Evolutionary conservation across 2,329 filamentous ascomycete species (phyloP).

Genomic region (Aspergillus tanneri): DNA sequence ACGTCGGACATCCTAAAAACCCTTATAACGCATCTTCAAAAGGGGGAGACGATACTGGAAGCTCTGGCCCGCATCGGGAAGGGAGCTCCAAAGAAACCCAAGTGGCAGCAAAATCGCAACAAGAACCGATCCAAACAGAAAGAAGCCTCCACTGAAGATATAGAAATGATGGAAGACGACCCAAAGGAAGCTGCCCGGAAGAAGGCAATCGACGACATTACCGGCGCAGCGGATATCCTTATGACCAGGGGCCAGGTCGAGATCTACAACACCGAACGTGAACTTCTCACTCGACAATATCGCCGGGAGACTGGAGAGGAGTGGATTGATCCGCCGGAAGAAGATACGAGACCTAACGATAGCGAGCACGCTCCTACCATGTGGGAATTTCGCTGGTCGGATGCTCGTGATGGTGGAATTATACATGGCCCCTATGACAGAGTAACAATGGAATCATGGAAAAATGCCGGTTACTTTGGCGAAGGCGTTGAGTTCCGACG

Average conservation of each 20-base stretch:
- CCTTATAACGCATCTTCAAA: constrained; percentile 72
- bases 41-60: constrained; percentile 82
- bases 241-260: constrained; percentile 79
- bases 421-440: constrained; percentile 86
- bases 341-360: constrained; percentile 25
- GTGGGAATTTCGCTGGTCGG: constrained; percentile 94
- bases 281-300: constrained; percentile 79
- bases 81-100: constrained; percentile 57
- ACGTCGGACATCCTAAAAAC: constrained; percentile 70
- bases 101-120: constrained; percentile 62
- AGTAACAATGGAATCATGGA: constrained; percentile 85
- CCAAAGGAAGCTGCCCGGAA: constrained; percentile 68
- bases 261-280: constrained; percentile 88
- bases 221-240: constrained; percentile 83
- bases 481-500: constrained; percentile 76
- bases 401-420: constrained; percentile 75
- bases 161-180: constrained; percentile 73
- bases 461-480: constrained; percentile 86
- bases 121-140: constrained; percentile 51
- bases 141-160: constrained; percentile 47
- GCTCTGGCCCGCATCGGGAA: constrained; percentile 79
- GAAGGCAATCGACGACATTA: constrained; percentile 75
- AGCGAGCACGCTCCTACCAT: constrained; percentile 44
- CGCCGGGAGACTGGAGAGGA: constrained; percentile 80
- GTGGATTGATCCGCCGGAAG: constrained; percentile 62